Conservation (phyloP, 164 flowering plant species). For the Nymphaea colorata region DNA sequence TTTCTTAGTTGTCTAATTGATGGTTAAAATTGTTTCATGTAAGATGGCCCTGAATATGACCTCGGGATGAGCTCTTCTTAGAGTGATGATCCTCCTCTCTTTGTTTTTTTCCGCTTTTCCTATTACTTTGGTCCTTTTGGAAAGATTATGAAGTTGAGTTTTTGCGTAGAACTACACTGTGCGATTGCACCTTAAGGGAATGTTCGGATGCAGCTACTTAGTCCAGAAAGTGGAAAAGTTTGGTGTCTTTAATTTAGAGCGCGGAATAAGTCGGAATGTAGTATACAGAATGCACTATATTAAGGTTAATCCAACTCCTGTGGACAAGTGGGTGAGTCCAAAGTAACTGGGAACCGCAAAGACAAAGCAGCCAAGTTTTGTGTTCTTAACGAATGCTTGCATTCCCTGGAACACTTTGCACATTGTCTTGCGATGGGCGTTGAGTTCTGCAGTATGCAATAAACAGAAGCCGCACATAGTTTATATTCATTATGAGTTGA, state of each 20-base stretch:
- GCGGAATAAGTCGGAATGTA: too few species aligned
- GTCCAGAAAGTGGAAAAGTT: too few species aligned
- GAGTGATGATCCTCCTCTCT: background rate
- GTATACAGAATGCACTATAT: too few species aligned
- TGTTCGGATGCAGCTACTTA: too few species aligned
- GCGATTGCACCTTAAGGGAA: too few species aligned
- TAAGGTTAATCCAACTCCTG: background rate
- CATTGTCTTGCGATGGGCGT: background rate
- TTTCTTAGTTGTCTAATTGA: too few species aligned
- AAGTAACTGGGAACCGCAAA: background rate
- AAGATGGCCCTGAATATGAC: too few species aligned
- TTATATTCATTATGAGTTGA: background rate
- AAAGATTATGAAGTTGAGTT: background rate
- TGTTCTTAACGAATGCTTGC: background rate
- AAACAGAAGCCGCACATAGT: background rate
- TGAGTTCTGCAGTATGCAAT: background rate
- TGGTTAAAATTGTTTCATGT: too few species aligned
- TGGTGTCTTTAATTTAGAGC: too few species aligned
- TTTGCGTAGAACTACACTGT: too few species aligned
- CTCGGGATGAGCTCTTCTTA: too few species aligned
- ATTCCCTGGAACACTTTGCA: background rate
- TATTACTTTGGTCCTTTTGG: background rate
- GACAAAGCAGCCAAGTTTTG: background rate
- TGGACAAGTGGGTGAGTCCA: background rate
- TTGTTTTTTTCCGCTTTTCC: background rate